Evolutionary conservation across 140 eudicot genomes (phyloP).

Genomic region (Erigeron philadelphicus): DNA sequence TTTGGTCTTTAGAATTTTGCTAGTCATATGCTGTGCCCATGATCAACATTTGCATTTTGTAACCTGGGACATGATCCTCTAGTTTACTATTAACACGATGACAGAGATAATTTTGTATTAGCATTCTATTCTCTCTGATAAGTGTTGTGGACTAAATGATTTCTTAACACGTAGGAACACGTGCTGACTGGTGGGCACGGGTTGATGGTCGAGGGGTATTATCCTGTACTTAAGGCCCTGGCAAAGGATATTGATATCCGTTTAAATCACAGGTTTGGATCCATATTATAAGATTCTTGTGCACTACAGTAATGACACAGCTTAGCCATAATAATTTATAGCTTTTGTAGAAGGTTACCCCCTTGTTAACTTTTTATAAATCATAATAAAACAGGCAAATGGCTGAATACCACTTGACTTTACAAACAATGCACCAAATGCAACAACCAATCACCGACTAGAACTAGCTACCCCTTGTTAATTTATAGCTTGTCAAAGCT

Average conservation of each 20-base stretch:
- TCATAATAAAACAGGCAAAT: too few relatives aligned
- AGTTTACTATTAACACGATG: background rate
- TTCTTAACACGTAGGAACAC: slow-evolving; percentile 64
- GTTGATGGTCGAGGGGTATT: slow-evolving; percentile 88
- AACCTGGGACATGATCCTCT: background rate
- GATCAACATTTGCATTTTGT: background rate
- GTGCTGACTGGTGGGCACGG: slow-evolving; percentile 99
- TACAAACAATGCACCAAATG: too few relatives aligned
- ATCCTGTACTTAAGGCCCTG: slow-evolving; percentile 75
- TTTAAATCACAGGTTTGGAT: slow-evolving; percentile 72
- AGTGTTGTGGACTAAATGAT: slow-evolving; percentile 22
- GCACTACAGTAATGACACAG: background rate
- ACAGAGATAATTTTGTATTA: background rate
- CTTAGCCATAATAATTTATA: background rate
- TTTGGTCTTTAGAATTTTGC: background rate
- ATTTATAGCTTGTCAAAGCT: background rate
- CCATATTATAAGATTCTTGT: slow-evolving; percentile 4
- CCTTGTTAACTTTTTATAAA: too few relatives aligned
- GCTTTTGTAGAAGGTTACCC: too few relatives aligned
- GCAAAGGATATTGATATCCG: slow-evolving; percentile 81
- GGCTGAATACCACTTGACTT: too few relatives aligned
- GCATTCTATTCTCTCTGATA: background rate
- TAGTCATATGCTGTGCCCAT: background rate
- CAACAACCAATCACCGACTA: too few relatives aligned
- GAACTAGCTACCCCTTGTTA: background rate